Evolutionary conservation across 345 rosid species (phyloP).

Genomic region (Ceriops tagal): DNA sequence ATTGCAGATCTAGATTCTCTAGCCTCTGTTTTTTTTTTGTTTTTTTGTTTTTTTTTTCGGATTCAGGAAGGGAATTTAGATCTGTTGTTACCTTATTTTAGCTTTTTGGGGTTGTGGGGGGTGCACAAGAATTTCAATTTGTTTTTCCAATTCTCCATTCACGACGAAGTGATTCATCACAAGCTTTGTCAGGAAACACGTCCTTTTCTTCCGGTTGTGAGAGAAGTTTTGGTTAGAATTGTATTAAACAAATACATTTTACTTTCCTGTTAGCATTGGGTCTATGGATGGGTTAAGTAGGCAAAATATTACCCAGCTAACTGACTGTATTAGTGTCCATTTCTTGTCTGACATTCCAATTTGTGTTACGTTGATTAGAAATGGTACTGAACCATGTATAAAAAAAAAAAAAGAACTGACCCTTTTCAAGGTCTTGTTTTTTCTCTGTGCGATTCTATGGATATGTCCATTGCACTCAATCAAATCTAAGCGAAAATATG

Average conservation of each 20-base stretch:
- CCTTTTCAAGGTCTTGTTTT: too few relatives aligned
- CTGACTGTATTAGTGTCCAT: conserved; percentile 3
- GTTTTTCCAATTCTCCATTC: background rate
- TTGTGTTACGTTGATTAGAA: background rate
- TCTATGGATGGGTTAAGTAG: conserved; percentile 15
- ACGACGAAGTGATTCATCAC: too few relatives aligned
- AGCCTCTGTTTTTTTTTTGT: background rate
- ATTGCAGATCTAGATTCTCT: conserved; percentile 11
- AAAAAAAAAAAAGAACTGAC: too few relatives aligned
- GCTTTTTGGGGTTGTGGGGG: background rate
- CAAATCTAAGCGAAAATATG: too few relatives aligned
- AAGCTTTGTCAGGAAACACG: too few relatives aligned
- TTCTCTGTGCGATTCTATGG: too few relatives aligned
- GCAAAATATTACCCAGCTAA: conserved; percentile 1
- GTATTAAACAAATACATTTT: background rate
- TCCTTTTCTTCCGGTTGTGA: background rate
- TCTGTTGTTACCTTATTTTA: conserved; percentile 2
- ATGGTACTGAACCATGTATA: too few relatives aligned
- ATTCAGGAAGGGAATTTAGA: background rate
- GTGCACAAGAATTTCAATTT: background rate
- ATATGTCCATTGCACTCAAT: too few relatives aligned
- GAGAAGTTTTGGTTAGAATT: too few relatives aligned
- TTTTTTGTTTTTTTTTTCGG: background rate
- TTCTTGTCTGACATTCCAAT: conserved; percentile 11
- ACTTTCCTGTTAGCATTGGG: background rate